phyloP scores from a whole-genome alignment of 2,329 filamentous ascomycete species.

The Aspergillus amoenus region DNA sequence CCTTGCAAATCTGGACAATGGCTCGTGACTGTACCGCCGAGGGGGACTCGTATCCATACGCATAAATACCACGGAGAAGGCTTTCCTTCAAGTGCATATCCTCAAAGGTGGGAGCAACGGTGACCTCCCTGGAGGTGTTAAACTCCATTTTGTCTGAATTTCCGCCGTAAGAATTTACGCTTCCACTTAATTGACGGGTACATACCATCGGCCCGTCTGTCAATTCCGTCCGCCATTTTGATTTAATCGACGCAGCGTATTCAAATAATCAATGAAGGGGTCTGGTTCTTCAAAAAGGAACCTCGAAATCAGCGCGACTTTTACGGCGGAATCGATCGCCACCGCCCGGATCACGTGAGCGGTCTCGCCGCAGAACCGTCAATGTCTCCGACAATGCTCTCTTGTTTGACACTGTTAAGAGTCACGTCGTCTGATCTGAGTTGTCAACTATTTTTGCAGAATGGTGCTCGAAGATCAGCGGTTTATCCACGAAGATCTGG shows the following conservation, averaged over 20 bases:
- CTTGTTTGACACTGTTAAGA: not conserved
- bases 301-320: slow-evolving; percentile 21
- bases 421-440: not conserved
- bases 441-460: slow-evolving; percentile 15
- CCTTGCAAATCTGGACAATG: slow-evolving; percentile 98
- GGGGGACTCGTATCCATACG: slow-evolving; percentile 97
- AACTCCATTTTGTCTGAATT: slow-evolving; percentile 87
- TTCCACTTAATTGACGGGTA: not conserved
- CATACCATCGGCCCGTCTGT: slow-evolving; percentile 76
- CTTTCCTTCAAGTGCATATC: slow-evolving; percentile 98
- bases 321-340: slow-evolving; percentile 21
- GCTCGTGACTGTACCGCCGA: slow-evolving; percentile 97
- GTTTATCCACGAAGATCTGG: slow-evolving; percentile 92
- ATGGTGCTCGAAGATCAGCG: slow-evolving; percentile 93
- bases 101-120: slow-evolving; percentile 86
- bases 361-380: slow-evolving; percentile 25
- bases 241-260: not conserved
- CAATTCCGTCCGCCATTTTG: slow-evolving; percentile 88
- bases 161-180: slow-evolving; percentile 26
- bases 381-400: slow-evolving; percentile 7
- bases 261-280: slow-evolving; percentile 13
- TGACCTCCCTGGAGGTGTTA: slow-evolving; percentile 95
- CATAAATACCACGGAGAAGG: slow-evolving; percentile 93
- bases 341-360: slow-evolving; percentile 25
- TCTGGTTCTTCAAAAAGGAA: slow-evolving; percentile 8